Evolutionary conservation across 345 rosid species (phyloP), one percentile per base, ranked within the genome.

Genomic region (Toxicodendron radicans): DNA sequence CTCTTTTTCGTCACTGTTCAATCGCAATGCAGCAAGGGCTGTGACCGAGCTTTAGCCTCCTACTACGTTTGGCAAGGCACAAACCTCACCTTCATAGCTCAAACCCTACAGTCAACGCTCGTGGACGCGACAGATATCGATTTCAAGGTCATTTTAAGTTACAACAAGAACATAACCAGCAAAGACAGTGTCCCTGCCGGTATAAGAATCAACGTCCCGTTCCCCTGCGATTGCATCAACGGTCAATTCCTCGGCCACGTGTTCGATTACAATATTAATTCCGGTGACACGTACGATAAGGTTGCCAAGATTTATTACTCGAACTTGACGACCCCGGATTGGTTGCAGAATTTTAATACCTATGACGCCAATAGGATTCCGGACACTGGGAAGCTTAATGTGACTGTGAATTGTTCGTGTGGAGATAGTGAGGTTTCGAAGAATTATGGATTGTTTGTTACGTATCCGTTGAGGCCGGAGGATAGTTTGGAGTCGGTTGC

Each of bases 321-420:
- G 13, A 80, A 87, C 58, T 68, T 92, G 75, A 88, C 97, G 11
- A 83, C 92, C 16, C 54, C 0, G 23, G 65, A 23, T 0, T 80
- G 63, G 75, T 58, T 92, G 78, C 35, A 12, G 79, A 16, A 12
- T 17, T 71, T 70, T 38, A 92, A 92, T 56, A 0, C 2, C 21
- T 88, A 80, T 71, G 64, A 70, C 10, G 53, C 69, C 10, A 49
- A 0, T 7, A 76, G 49, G 4, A 89, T 92, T 35, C 97, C 92
- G 10, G 77, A 27, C 16, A 1, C 52, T 17, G 83, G 80, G 13
- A 64, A 38, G 61, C 72, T 92, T 18, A 79, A 85, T 17, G 97
- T 92, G 17, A 80, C 79, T 5, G 97, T 92, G 62, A 92, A 87
- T 54, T 92, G 97, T 64, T 91, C 94, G 30, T 91, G 97, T 65